Percentiles rank a stretch among this genome's conserved stretches.
phyloP scores from a whole-genome alignment of 83 land plant genomes.

The Thuja plicata region DNA sequence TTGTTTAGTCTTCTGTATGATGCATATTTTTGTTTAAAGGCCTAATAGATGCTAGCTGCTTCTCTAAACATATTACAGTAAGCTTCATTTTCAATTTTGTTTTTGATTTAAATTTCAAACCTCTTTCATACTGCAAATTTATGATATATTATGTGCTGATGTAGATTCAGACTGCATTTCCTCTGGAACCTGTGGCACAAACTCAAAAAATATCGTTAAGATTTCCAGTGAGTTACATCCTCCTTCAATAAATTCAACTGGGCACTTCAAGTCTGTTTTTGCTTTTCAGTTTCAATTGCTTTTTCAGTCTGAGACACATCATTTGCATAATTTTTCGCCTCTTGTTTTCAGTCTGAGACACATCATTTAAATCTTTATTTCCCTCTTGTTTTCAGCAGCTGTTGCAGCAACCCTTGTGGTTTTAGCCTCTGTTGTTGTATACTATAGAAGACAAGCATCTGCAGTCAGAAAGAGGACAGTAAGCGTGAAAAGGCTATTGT shows the following conservation, averaged over 20 bases:
- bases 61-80: too few relatives aligned
- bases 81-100: too few relatives aligned
- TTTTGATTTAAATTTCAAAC: too few relatives aligned
- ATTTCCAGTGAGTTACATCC: not conserved
- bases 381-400: slow-evolving; percentile 24
- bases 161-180: slow-evolving; percentile 27
- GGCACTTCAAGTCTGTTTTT: too few relatives aligned
- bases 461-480: not conserved
- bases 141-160: not conserved
- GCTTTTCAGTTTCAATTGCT: not conserved
- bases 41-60: too few relatives aligned
- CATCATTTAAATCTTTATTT: not conserved
- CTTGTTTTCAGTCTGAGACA: slow-evolving; percentile 11
- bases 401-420: slow-evolving; percentile 31
- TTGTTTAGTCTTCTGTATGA: too few relatives aligned
- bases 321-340: too few relatives aligned
- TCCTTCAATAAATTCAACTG: not conserved
- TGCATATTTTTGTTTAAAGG: too few relatives aligned
- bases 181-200: slow-evolving; percentile 33
- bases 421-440: slow-evolving; percentile 24
- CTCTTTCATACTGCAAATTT: not conserved
- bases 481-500: not conserved
- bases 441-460: slow-evolving; percentile 27
- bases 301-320: not conserved
- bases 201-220: not conserved